Conservation (phyloP, 108 stramenopile genomes). For the Conticribra weissflogii region DNA sequence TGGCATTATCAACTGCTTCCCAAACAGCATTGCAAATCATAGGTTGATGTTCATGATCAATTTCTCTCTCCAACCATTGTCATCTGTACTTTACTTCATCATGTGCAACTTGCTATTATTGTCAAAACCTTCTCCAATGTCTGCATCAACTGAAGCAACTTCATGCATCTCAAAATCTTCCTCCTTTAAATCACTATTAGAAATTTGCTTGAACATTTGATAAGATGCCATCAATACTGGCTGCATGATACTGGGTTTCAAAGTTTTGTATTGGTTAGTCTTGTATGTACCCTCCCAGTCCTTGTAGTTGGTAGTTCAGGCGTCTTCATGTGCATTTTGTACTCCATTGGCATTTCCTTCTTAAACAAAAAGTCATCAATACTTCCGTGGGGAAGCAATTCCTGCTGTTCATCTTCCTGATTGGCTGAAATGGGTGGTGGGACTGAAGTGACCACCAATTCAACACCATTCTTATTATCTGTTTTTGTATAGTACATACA, state of each 20-base stretch:
- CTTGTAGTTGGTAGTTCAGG: too few relatives aligned
- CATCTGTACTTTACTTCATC: slow-evolving; percentile 1
- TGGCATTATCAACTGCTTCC: too few relatives aligned
- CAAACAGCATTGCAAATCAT: background rate
- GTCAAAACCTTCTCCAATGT: slow-evolving; percentile 1
- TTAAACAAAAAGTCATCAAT: too few relatives aligned
- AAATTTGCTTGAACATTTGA: background rate
- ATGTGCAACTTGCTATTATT: too few relatives aligned
- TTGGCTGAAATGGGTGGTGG: background rate
- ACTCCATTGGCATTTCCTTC: too few relatives aligned
- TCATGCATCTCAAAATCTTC: too few relatives aligned
- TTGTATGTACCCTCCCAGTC: too few relatives aligned
- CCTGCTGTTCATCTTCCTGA: too few relatives aligned
- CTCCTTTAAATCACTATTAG: slow-evolving; percentile 4
- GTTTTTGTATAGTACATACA: slow-evolving; percentile 14
- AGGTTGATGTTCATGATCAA: background rate
- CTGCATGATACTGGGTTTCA: too few relatives aligned
- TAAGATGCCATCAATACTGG: background rate
- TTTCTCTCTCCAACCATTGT: slow-evolving; percentile 5
- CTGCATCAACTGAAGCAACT: background rate
- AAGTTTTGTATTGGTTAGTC: too few relatives aligned
- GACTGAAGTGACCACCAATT: background rate
- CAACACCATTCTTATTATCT: background rate
- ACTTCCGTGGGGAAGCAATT: too few relatives aligned
- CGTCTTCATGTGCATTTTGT: too few relatives aligned